Evolutionary conservation across 768 basidiomycete genomes (phyloP).

Genomic region (Pseudohyphozyma bogoriensis): DNA sequence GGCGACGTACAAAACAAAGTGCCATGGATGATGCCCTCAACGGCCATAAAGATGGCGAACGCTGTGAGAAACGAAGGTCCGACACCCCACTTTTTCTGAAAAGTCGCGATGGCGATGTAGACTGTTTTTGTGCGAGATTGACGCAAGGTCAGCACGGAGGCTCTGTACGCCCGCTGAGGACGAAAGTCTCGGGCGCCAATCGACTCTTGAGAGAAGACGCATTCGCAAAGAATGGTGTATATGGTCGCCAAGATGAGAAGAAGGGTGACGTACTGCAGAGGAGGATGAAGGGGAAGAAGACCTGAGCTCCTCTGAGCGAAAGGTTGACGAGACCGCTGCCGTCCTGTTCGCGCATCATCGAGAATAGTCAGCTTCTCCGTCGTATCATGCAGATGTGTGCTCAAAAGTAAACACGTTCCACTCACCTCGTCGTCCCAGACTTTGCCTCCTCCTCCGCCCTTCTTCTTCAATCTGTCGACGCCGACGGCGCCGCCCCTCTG

Average conservation of each 20-base stretch:
- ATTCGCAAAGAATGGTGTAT: too few species aligned
- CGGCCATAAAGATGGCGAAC: slow-evolving; percentile 11
- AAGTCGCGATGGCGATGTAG: slow-evolving; percentile 25
- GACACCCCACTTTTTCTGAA: slow-evolving; percentile 25
- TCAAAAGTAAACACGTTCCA: too few species aligned
- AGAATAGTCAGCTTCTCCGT: too few species aligned
- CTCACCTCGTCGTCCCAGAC: too few species aligned
- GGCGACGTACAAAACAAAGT: slow-evolving; percentile 10
- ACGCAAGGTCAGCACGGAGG: neutral
- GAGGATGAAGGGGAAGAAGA: slow-evolving; percentile 13
- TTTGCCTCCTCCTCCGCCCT: too few species aligned
- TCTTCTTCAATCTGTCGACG: too few species aligned
- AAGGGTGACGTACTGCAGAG: neutral
- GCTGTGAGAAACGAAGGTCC: slow-evolving; percentile 17
- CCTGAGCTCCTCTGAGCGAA: slow-evolving; percentile 1
- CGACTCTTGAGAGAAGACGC: too few species aligned
- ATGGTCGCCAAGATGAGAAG: neutral
- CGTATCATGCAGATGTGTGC: too few species aligned
- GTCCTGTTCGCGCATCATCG: too few species aligned
- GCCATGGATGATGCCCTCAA: slow-evolving; percentile 3
- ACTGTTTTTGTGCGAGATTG: slow-evolving; percentile 24
- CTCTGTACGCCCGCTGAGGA: too few species aligned
- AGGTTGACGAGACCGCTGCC: slow-evolving; percentile 8
- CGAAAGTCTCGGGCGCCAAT: too few species aligned
- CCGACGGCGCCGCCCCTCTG: too few species aligned